Percentiles rank a stretch among this genome's conserved stretches.
These are phyloP conservation scores for Apiotrichum porosum DNA, from an alignment of 1,284 basidiomycete species.

Conservation along the genomic window DNA sequence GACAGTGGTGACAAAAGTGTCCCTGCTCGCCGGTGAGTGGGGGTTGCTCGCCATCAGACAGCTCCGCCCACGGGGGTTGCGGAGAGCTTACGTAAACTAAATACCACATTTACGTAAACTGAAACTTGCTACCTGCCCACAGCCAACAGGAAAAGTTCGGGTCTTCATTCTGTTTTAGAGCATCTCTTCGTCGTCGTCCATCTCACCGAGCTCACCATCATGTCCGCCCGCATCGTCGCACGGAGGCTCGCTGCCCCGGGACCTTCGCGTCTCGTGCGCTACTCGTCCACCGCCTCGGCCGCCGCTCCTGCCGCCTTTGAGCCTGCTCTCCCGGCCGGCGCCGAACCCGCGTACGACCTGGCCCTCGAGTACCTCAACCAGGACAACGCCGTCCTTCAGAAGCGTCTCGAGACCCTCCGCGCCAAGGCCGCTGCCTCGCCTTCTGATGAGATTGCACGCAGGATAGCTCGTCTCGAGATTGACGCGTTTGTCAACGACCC, in stretches of 20 bases:
- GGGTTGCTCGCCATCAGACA: too few relatives aligned
- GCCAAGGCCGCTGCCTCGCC: constrained; percentile 2
- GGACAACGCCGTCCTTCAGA: constrained; percentile 3
- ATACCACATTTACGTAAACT: too few relatives aligned
- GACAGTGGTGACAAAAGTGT: neutral
- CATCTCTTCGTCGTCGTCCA: neutral
- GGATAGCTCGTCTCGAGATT: constrained; percentile 34
- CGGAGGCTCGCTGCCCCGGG: constrained; percentile 11
- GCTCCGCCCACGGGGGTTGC: too few relatives aligned
- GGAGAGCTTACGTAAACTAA: too few relatives aligned
- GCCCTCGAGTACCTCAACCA: constrained; percentile 36
- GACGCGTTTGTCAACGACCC: constrained; percentile 44
- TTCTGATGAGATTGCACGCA: neutral
- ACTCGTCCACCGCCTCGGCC: constrained; percentile 15
- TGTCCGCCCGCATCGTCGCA: constrained; percentile 14
- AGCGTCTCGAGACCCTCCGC: constrained; percentile 1
- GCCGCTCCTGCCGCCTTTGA: constrained; percentile 25
- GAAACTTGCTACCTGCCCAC: too few relatives aligned
- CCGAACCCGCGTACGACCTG: constrained; percentile 43
- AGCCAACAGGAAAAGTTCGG: too few relatives aligned
- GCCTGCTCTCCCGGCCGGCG: constrained; percentile 38
- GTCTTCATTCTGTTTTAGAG: too few relatives aligned
- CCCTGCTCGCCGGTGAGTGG: too few relatives aligned
- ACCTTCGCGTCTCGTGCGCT: constrained; percentile 16
- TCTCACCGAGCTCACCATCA: constrained; percentile 1